phyloP scores from a whole-genome alignment of 495 filamentous ascomycete species.

The Penicillium flavigenum region DNA sequence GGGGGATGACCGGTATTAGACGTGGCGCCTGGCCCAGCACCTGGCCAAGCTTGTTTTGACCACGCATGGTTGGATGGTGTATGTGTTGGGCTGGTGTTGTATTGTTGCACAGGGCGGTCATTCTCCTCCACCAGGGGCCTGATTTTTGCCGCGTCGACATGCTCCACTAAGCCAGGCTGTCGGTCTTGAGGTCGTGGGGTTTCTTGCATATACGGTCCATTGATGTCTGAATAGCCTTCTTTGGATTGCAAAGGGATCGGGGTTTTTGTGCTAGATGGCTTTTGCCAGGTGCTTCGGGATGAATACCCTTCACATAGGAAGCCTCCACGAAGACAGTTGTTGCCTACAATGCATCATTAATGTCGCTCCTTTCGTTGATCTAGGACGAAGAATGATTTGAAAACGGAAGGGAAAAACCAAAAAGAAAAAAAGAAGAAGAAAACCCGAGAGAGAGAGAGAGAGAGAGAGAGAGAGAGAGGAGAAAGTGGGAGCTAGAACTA shows the following conservation, averaged over 20 bases:
- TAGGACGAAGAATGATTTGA: neutral
- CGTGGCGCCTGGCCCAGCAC: neutral
- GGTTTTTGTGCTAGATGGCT: constrained; percentile 56
- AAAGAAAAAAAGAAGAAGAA: neutral
- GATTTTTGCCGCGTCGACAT: constrained; percentile 41
- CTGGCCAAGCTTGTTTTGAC: constrained; percentile 43
- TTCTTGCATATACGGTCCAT: constrained; percentile 48
- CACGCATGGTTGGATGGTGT: constrained; percentile 36
- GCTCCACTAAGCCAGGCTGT: constrained; percentile 36
- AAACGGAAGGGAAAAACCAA: neutral
- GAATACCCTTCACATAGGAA: constrained; percentile 96
- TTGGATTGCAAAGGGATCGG: constrained; percentile 85
- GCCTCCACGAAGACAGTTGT: constrained; percentile 87
- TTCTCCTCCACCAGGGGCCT: constrained; percentile 47
- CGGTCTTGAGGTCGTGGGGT: constrained; percentile 47
- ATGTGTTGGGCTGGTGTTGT: constrained; percentile 41
- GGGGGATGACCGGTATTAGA: constrained; percentile 26
- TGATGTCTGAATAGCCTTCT: constrained; percentile 62
- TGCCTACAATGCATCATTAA: constrained; percentile 54
- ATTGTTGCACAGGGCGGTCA: constrained; percentile 39
- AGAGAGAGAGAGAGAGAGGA: neutral
- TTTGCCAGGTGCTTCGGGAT: constrained; percentile 70
- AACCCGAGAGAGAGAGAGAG: neutral
- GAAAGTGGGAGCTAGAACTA: neutral
- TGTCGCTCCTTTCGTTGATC: neutral